These are phyloP conservation scores for Phanerochaete sordida DNA, from an alignment of 768 basidiomycete genomes.

Conservation along the genomic window DNA sequence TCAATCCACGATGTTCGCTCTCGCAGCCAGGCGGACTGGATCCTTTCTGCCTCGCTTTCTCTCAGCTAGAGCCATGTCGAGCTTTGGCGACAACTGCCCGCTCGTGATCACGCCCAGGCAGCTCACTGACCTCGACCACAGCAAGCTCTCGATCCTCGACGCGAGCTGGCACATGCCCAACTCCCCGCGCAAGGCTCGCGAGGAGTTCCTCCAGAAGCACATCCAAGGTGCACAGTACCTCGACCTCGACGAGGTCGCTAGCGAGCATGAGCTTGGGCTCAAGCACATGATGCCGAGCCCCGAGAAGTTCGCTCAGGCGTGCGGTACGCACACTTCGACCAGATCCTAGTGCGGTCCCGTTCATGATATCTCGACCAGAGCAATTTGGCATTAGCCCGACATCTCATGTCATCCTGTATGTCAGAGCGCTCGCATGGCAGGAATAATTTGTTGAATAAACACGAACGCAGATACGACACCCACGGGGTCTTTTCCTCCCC, in stretches of 20 bases:
- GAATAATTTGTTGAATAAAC: slow-evolving; percentile 2
- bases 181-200: slow-evolving; percentile 60
- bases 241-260: slow-evolving; percentile 78
- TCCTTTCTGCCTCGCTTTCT: slow-evolving; percentile 10
- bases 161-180: slow-evolving; percentile 96
- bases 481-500: slow-evolving; percentile 91
- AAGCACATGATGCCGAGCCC: slow-evolving; percentile 92
- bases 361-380: slow-evolving; percentile 34
- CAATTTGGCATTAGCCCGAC: slow-evolving; percentile 66
- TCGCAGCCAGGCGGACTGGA: slow-evolving; percentile 6
- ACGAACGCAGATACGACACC: slow-evolving; percentile 69
- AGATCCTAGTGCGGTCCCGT: neutral
- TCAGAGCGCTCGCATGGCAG: slow-evolving; percentile 1
- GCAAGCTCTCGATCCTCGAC: slow-evolving; percentile 54
- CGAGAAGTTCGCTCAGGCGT: slow-evolving; percentile 70
- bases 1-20: slow-evolving; percentile 8
- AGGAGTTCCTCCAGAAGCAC: slow-evolving; percentile 65
- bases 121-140: slow-evolving; percentile 33
- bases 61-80: slow-evolving; percentile 34
- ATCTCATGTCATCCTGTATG: slow-evolving; percentile 82
- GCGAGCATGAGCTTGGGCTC: slow-evolving; percentile 70
- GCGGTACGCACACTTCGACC: slow-evolving; percentile 49
- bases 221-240: slow-evolving; percentile 73
- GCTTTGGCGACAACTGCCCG: slow-evolving; percentile 34
- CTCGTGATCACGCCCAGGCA: slow-evolving; percentile 51